Base-by-base conservation (phyloP, 2,329 filamentous ascomycete species). In the Aspergillus hortae region DNA sequence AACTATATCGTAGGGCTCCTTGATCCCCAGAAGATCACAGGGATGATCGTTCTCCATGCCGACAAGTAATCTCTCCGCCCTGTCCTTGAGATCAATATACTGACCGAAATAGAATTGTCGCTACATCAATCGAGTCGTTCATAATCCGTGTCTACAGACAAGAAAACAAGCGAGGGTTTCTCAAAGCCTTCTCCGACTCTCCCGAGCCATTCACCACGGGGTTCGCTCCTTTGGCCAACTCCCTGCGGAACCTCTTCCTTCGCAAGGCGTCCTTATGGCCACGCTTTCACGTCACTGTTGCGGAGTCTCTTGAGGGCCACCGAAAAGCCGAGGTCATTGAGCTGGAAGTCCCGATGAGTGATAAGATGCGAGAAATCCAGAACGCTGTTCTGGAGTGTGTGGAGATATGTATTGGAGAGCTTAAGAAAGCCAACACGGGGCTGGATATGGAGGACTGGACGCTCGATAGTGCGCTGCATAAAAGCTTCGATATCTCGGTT, bases 361-460 rank as follows among this genome's bases (percentile, higher is more conserved):
- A 95, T 35, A 82, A 85, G 46, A 99, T 99, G 94, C 83, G 82
- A 54, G 86, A 91, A 40, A 96, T 99, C 38, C 94, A 99, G 66
- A 92, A 89, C 57, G 92, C 94, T 23, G 87, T 97, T 54, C 83
- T 99, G 72, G 92, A 97, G 67, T 99, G 94, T 67, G 92, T 99
- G 15, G 92, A 97, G 71, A 87, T 90, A 60, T 96, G 91, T 67
- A 94, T 99, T 59, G 85, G 89, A 50, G 94, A 99, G 72, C 80
- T 99, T 41, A 95, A 92, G 68, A 97, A 95, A 73, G 83, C 85
- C 15, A 97, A 96, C 65, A 82, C 85, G 1, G 92, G 91, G 2
- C 77, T 99, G 6, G 92, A 97, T 61, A 92, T 97, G 85, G 92
- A 95, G 54, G 92, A 96, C 65, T 97, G 92, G 92, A 96, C 90